Conservation (phyloP, 176 grass and related monocot species). For the Poa pratensis region DNA sequence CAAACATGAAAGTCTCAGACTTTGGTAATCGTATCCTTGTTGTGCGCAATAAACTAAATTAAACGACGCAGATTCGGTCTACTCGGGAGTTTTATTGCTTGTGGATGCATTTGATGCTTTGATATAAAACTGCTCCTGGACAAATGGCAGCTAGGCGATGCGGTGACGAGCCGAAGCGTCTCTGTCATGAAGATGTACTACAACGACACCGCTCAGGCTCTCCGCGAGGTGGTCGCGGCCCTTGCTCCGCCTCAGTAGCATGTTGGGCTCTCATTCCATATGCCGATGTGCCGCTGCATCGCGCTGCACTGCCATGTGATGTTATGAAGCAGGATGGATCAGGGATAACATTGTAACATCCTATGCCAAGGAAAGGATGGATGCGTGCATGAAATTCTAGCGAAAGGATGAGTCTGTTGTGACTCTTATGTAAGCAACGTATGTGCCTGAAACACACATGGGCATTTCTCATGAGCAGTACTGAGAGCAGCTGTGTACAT, state of each 20-base stretch:
- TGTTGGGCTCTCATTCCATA: slow-evolving; percentile 1
- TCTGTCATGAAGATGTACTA: slow-evolving; percentile 59
- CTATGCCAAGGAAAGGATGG: background rate
- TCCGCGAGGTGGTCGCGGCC: slow-evolving; percentile 60
- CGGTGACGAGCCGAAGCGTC: slow-evolving; percentile 50
- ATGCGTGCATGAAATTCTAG: background rate
- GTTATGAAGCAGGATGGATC: slow-evolving; percentile 6
- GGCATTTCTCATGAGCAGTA: background rate
- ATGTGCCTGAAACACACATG: slow-evolving; percentile 17
- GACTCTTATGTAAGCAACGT: slow-evolving; percentile 28
- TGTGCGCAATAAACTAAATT: slow-evolving; percentile 18
- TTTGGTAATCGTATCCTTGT: slow-evolving; percentile 24
- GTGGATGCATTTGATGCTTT: slow-evolving; percentile 30
- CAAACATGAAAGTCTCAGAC: slow-evolving; percentile 18
- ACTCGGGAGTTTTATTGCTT: background rate
- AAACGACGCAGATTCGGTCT: background rate
- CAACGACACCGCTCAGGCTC: slow-evolving; percentile 45
- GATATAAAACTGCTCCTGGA: slow-evolving; percentile 36
- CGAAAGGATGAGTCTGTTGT: background rate
- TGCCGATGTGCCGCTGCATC: background rate
- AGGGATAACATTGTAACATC: background rate
- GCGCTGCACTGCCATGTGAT: slow-evolving; percentile 20
- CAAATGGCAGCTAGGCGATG: slow-evolving; percentile 61
- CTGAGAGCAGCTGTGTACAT: slow-evolving; percentile 22
- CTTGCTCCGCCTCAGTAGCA: slow-evolving; percentile 43